Conservation (phyloP, 148 eudicot genomes). For the Rhododendron vialii region DNA sequence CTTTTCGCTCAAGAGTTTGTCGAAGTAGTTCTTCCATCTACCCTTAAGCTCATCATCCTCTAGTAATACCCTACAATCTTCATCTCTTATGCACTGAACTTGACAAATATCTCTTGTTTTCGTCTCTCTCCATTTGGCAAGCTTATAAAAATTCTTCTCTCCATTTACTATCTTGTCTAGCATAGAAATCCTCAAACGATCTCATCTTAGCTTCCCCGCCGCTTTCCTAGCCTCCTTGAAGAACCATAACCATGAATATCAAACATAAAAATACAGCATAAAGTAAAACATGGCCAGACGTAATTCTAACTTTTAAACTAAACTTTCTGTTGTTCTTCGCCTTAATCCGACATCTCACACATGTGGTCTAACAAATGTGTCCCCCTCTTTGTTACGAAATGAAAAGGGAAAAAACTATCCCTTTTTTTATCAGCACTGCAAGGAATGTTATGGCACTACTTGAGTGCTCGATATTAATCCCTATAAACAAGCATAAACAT, state of each 20-base stretch:
- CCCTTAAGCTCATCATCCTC: background rate
- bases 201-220: background rate
- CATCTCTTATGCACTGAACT: background rate
- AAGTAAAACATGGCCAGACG: background rate
- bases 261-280: background rate
- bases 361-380: background rate
- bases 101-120: background rate
- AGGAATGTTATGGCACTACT: background rate
- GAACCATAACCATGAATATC: background rate
- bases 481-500: background rate
- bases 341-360: background rate
- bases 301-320: background rate
- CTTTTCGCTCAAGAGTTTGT: background rate
- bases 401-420: background rate
- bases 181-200: background rate
- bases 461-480: background rate
- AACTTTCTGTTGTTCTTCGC: background rate
- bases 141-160: background rate
- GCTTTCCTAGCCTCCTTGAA: background rate
- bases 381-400: background rate
- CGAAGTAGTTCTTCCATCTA: background rate
- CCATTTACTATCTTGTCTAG: background rate
- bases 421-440: background rate
- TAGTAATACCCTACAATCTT: background rate
- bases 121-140: background rate